phyloP scores from a whole-genome alignment of 208 protist genomes.

The Leishmania amazonensis region DNA sequence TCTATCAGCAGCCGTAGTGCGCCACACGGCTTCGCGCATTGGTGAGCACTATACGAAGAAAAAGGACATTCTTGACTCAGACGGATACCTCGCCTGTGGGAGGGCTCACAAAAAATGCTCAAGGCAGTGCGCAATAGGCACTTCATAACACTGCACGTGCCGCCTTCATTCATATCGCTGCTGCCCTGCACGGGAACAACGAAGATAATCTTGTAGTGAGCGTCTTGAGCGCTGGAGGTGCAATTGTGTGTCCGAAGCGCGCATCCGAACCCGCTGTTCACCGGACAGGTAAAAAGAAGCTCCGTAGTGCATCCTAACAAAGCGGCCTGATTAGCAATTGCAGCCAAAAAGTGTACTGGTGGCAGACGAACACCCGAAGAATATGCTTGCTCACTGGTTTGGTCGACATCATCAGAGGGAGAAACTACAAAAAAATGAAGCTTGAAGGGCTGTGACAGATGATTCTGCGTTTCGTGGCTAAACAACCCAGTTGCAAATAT shows the following conservation, averaged over 20 bases:
- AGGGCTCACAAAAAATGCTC: background rate
- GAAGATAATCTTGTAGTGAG: constrained; percentile 18
- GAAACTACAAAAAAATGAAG: constrained; percentile 16
- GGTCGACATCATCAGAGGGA: background rate
- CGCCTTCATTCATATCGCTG: background rate
- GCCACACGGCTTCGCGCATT: background rate
- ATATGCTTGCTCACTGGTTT: background rate
- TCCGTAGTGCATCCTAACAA: constrained; percentile 8
- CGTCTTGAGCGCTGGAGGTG: background rate
- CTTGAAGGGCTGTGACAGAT: constrained; percentile 25
- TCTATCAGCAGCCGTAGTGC: constrained; percentile 27
- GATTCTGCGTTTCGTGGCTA: background rate
- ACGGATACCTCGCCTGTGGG: background rate
- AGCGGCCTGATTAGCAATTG: constrained; percentile 12
- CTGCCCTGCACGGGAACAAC: constrained; percentile 2
- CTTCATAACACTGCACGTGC: background rate
- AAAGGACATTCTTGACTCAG: background rate
- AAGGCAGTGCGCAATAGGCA: constrained; percentile 2
- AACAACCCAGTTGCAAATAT: constrained; percentile 10
- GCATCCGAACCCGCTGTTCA: constrained; percentile 15
- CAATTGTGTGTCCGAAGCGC: constrained; percentile 7
- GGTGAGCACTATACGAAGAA: background rate
- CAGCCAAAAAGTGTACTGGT: constrained; percentile 14
- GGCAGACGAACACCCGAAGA: background rate
- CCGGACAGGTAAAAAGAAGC: constrained; percentile 20